Evolutionary conservation across 305 asterid species (phyloP), one percentile per base, ranked within the genome.

Genomic region (Solanum hybrid): DNA sequence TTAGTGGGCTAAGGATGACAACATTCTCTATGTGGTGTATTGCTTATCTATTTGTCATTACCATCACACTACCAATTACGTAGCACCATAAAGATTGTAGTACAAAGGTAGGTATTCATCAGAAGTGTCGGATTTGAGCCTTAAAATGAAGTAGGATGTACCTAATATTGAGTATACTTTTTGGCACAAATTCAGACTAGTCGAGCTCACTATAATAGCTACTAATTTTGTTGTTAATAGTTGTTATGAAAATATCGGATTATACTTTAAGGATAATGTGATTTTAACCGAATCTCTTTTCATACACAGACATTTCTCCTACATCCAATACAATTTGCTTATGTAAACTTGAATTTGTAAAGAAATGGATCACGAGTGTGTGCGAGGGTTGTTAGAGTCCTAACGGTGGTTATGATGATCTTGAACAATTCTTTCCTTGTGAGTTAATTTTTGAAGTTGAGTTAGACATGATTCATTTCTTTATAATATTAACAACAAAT

Each of bases 401-500:
- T 40, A 0, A 40, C 1, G 51, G 5, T 40, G 51, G 11, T 61
- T 20, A 61, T 61, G 11, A 61, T n/a, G 31, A 67, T 67, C 31
- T 67, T 9, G 31, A 1, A 0, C 3, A n/a, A n/a, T 67, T 5
- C 0, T 10, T 67, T 11, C 14, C 31, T 67, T 11, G 8, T 2
- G 29, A 67, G 16, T 67, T n/a, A 67, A n/a, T 11, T 67, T 67
- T 67, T 67, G 4, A n/a, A 67, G 14, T n/a, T 67, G 16, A n/a
- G 7, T n/a, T n/a, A 67, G 31, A 67, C 29, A 67, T 8, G 14
- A n/a, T n/a, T 67, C 29, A 5, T 67, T 67, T 67, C 1, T n/a
- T 67, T 67, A 67, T n/a, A 10, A 1, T 5, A 67, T n/a, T n/a
- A n/a, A 10, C 13, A 9, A 9, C 14, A n/a, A 67, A 22, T 8